A percentile compares a stretch with the other conserved stretches of the same genome.
Conservation (phyloP, 306 rosid species). For the Corylus heterophylla region DNA sequence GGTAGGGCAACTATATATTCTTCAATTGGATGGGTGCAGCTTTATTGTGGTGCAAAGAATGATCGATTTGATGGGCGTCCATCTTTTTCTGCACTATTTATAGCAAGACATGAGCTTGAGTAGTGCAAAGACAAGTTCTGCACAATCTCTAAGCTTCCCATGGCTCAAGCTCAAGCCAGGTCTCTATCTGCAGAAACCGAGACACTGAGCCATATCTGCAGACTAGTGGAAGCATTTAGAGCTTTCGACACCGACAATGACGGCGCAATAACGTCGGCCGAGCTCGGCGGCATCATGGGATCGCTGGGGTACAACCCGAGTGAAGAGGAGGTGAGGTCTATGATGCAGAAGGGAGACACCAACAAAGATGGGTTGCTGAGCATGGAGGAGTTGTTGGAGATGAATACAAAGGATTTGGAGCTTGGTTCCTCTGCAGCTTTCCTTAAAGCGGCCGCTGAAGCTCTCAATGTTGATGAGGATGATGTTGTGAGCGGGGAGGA, state of each 20-base stretch:
- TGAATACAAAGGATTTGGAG: constrained; percentile 59
- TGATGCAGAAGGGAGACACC: constrained; percentile 68
- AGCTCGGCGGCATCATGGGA: constrained; percentile 64
- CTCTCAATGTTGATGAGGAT: constrained; percentile 45
- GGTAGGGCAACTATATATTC: not conserved
- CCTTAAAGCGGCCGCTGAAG: constrained; percentile 47
- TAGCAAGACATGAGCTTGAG: not conserved
- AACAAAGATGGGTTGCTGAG: constrained; percentile 62
- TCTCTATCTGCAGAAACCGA: constrained; percentile 55
- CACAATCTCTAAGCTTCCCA: not conserved
- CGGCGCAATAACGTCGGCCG: constrained; percentile 48
- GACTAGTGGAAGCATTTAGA: constrained; percentile 58
- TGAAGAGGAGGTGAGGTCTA: constrained; percentile 53
- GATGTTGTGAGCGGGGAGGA: constrained; percentile 57
- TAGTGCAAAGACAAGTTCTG: not conserved
- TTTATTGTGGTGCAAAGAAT: no score
- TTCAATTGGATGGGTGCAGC: no score
- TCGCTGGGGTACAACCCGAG: constrained; percentile 64
- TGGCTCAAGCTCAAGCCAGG: constrained; percentile 54
- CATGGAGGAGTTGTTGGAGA: constrained; percentile 45
- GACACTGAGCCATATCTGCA: constrained; percentile 45
- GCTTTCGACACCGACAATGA: constrained; percentile 74
- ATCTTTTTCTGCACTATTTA: constrained; percentile 17
- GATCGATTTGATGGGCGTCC: not conserved
- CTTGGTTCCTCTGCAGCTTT: constrained; percentile 37